Evolutionary conservation across 768 basidiomycete genomes (phyloP).

Genomic region (Boletus subcaerulescens): DNA sequence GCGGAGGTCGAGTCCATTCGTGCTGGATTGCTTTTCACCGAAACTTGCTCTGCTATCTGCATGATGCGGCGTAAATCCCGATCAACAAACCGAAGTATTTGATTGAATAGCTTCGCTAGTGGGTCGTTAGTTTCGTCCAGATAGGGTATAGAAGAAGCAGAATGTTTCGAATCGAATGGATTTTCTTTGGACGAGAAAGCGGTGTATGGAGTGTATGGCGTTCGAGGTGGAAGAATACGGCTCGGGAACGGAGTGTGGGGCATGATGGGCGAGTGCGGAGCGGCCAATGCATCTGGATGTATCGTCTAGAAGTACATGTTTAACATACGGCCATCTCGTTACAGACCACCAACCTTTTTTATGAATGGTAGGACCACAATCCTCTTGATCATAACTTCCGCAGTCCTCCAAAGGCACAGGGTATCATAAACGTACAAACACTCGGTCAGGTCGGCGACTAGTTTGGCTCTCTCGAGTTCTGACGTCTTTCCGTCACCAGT

Average conservation of each 20-base stretch:
- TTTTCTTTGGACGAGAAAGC: slow-evolving; percentile 43
- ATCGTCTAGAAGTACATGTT: slow-evolving; percentile 55
- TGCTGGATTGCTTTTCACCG: slow-evolving; percentile 43
- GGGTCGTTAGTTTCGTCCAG: slow-evolving; percentile 67
- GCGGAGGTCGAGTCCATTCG: slow-evolving; percentile 8
- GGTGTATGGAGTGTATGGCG: slow-evolving; percentile 53
- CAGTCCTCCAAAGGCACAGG: slow-evolving; percentile 79
- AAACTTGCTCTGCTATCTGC: slow-evolving; percentile 69
- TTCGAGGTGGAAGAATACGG: slow-evolving; percentile 42
- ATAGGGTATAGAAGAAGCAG: slow-evolving; percentile 42
- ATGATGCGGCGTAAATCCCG: slow-evolving; percentile 72
- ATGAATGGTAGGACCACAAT: slow-evolving; percentile 75
- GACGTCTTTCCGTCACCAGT: slow-evolving; percentile 47
- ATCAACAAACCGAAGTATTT: slow-evolving; percentile 76
- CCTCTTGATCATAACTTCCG: slow-evolving; percentile 78
- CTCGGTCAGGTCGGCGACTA: slow-evolving; percentile 66
- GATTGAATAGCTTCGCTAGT: slow-evolving; percentile 76
- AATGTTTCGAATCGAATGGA: slow-evolving; percentile 34
- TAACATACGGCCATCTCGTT: neutral
- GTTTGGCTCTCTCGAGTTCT: slow-evolving; percentile 64
- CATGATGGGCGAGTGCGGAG: slow-evolving; percentile 69
- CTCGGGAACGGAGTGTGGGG: slow-evolving; percentile 68
- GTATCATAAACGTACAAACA: slow-evolving; percentile 78
- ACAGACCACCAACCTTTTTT: slow-evolving; percentile 52
- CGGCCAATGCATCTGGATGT: slow-evolving; percentile 62